Percentiles rank a stretch among this genome's conserved stretches.
phyloP scores from a whole-genome alignment of 2,329 filamentous ascomycete species.

The Aspergillus sp. region DNA sequence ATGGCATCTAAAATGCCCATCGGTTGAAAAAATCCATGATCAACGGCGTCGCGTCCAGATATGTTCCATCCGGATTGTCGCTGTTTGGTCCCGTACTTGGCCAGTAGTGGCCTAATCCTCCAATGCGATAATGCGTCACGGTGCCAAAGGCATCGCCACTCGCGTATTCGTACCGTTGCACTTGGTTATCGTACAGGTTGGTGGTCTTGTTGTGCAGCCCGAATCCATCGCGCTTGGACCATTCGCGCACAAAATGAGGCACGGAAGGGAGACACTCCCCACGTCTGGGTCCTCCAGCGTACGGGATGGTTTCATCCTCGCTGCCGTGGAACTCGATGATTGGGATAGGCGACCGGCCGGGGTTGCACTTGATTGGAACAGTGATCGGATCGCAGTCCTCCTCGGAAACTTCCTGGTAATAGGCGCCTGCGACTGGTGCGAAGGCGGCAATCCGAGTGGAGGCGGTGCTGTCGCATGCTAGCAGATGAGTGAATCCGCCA shows the following conservation, averaged over 20 bases:
- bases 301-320: slow-evolving; percentile 36
- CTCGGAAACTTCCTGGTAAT: slow-evolving; percentile 34
- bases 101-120: slow-evolving; percentile 20
- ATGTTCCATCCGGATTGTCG: slow-evolving; percentile 16
- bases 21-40: slow-evolving; percentile 22
- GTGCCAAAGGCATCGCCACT: neutral
- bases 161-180: slow-evolving; percentile 10
- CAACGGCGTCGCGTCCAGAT: slow-evolving; percentile 20
- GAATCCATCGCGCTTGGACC: slow-evolving; percentile 27
- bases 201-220: slow-evolving; percentile 5
- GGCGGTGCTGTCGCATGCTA: slow-evolving; percentile 48
- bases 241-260: slow-evolving; percentile 19
- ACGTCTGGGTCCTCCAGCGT: slow-evolving; percentile 32
- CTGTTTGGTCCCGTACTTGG: slow-evolving; percentile 18
- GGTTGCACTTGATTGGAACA: slow-evolving; percentile 27
- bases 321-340: slow-evolving; percentile 26
- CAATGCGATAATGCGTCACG: slow-evolving; percentile 19
- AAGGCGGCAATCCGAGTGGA: slow-evolving; percentile 51
- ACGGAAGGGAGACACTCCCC: slow-evolving; percentile 22
- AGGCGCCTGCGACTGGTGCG: slow-evolving; percentile 49
- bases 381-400: slow-evolving; percentile 15
- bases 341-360: slow-evolving; percentile 31
- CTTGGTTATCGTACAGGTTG: slow-evolving; percentile 1
- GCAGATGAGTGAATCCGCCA: slow-evolving; percentile 49
- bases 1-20: slow-evolving; percentile 1